Percentiles rank a stretch among this genome's conserved stretches.
phyloP scores from a whole-genome alignment of 768 basidiomycete species.

The Crucibulum laeve region DNA sequence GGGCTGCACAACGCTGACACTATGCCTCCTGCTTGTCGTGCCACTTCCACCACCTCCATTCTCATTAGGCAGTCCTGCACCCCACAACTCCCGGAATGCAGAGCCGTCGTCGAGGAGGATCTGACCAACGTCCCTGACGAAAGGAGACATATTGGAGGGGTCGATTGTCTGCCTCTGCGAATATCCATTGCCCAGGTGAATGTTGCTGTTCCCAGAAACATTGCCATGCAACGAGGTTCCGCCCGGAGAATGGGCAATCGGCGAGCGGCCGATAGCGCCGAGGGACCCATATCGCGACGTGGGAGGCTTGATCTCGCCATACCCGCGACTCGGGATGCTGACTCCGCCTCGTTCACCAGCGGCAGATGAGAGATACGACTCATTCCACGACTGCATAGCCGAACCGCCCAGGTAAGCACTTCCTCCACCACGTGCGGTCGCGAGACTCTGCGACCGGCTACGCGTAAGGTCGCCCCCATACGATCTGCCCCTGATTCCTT shows the following conservation, averaged over 20 bases:
- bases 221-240: conserved; percentile 45
- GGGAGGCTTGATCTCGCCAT: conserved; percentile 62
- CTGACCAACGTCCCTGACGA: conserved; percentile 78
- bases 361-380: conserved; percentile 41
- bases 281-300: conserved; percentile 57
- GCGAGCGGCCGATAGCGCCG: conserved; percentile 51
- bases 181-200: conserved; percentile 40
- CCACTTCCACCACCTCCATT: conserved; percentile 66
- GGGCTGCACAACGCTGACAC: conserved; percentile 80
- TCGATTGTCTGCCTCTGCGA: conserved; percentile 38
- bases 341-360: too few relatives aligned
- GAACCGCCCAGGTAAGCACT: conserved; percentile 40
- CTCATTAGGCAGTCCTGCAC: conserved; percentile 62
- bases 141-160: conserved; percentile 79
- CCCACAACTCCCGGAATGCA: conserved; percentile 72
- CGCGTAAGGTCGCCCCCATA: conserved; percentile 62
- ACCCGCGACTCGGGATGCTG: too few relatives aligned
- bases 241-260: too few relatives aligned
- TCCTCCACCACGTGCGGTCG: conserved; percentile 50
- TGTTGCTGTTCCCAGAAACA: conserved; percentile 38
- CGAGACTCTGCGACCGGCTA: conserved; percentile 75
- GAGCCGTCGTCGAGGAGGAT: conserved; percentile 73
- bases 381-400: conserved; percentile 57
- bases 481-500: conserved; percentile 53
- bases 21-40: conserved; percentile 78